Evolutionary conservation across 768 basidiomycete genomes (phyloP).

Genomic region (Leccinum pellstonianum): DNA sequence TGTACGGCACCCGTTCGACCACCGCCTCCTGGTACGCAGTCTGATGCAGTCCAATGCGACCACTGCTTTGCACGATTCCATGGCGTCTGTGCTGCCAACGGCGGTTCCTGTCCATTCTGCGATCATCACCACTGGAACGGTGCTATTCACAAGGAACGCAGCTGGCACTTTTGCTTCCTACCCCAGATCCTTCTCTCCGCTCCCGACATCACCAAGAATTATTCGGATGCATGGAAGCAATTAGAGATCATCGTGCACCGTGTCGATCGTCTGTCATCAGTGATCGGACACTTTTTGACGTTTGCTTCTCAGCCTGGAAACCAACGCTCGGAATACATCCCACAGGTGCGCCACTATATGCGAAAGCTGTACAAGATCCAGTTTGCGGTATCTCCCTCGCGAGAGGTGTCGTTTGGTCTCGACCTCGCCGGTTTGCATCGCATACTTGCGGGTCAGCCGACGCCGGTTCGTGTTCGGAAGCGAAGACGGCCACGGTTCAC

Average conservation of each 20-base stretch:
- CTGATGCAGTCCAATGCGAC: conserved; percentile 88
- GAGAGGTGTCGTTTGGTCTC: conserved; percentile 77
- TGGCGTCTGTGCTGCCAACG: conserved; percentile 79
- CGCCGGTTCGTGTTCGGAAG: conserved; percentile 49
- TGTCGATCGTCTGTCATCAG: conserved; percentile 68
- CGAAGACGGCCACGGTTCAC: conserved; percentile 60
- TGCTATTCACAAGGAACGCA: conserved; percentile 75
- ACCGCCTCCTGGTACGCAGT: conserved; percentile 68
- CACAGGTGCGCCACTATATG: conserved; percentile 88
- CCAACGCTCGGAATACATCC: conserved; percentile 73
- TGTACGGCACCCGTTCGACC: conserved; percentile 75
- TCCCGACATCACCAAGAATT: conserved; percentile 76
- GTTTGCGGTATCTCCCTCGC: conserved; percentile 81
- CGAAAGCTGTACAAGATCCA: conserved; percentile 87
- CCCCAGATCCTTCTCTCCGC: conserved; percentile 68
- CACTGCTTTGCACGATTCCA: conserved; percentile 88
- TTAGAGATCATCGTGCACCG: conserved; percentile 78
- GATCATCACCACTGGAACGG: conserved; percentile 93
- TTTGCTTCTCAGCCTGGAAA: conserved; percentile 68
- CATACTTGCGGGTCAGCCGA: conserved; percentile 68
- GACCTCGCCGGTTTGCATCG: conserved; percentile 83
- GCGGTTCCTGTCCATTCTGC: conserved; percentile 91
- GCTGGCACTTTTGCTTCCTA: conserved; percentile 80
- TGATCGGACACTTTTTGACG: conserved; percentile 78
- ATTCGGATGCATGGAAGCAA: conserved; percentile 78